Evolutionary conservation across 805 yeast genomes (phyloP).

Genomic region (Ogataea henricii): DNA sequence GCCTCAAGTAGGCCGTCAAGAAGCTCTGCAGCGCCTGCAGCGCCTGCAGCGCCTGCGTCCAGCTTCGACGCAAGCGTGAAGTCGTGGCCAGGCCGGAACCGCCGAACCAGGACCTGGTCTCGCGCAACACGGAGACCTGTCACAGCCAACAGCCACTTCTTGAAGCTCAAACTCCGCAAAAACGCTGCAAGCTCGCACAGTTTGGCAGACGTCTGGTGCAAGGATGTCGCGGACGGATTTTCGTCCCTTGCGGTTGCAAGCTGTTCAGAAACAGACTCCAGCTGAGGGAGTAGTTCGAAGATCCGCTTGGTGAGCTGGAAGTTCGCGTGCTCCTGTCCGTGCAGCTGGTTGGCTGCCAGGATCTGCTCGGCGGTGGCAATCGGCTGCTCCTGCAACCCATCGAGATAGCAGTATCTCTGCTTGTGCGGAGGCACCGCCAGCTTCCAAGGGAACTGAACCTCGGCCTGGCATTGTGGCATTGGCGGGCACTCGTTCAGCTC

Average conservation of each 20-base stretch:
- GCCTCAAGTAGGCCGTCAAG: slow-evolving; percentile 69
- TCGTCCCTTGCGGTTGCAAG: slow-evolving; percentile 8
- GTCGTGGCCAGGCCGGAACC: slow-evolving; percentile 95
- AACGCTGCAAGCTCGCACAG: slow-evolving; percentile 59
- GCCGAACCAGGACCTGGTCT: slow-evolving; percentile 71
- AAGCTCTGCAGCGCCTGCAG: slow-evolving; percentile 20
- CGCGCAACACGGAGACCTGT: slow-evolving; percentile 64
- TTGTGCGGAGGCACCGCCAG: slow-evolving; percentile 93
- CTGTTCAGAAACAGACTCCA: not conserved
- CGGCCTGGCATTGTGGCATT: slow-evolving; percentile 57
- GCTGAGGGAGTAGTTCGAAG: slow-evolving; percentile 10
- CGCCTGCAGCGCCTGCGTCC: slow-evolving; percentile 30
- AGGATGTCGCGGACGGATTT: slow-evolving; percentile 21
- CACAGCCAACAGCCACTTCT: slow-evolving; percentile 64
- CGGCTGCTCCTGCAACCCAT: slow-evolving; percentile 51
- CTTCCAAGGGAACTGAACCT: slow-evolving; percentile 78
- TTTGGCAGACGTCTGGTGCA: slow-evolving; percentile 30
- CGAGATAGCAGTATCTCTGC: slow-evolving; percentile 81
- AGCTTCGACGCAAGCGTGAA: slow-evolving; percentile 80
- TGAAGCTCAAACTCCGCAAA: slow-evolving; percentile 61
- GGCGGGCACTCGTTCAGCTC: slow-evolving; percentile 58
- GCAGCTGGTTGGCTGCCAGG: slow-evolving; percentile 27
- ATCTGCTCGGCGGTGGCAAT: slow-evolving; percentile 38
- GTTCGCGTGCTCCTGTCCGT: slow-evolving; percentile 55
- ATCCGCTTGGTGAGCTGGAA: slow-evolving; percentile 38